A percentile compares a stretch with the other conserved stretches of the same genome.
Conservation (phyloP, 2,329 filamentous ascomycete genomes). For the Colletotrichum nymphaeae region DNA sequence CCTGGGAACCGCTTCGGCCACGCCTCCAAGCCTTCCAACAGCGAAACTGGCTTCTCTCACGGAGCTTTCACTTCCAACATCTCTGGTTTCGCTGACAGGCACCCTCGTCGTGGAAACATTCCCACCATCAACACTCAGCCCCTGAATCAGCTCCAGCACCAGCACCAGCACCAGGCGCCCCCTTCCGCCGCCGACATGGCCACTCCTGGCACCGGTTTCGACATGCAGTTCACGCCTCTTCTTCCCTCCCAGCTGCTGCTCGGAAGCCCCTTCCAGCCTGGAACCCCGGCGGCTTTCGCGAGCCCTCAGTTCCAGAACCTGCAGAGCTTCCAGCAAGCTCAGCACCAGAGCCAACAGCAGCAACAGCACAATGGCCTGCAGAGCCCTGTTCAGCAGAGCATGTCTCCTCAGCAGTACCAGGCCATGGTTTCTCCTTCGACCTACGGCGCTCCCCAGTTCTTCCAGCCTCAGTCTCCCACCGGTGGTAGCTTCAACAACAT, state of each 20-base stretch:
- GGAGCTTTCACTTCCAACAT: slow-evolving; percentile 91
- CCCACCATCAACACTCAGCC: slow-evolving; percentile 86
- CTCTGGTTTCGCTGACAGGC: slow-evolving; percentile 86
- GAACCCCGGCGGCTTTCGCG: slow-evolving; percentile 88
- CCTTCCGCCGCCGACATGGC: slow-evolving; percentile 79
- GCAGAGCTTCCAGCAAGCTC: slow-evolving; percentile 75
- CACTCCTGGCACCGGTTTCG: slow-evolving; percentile 88
- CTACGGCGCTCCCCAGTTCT: slow-evolving; percentile 85
- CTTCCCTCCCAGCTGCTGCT: slow-evolving; percentile 94
- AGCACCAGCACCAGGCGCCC: slow-evolving; percentile 49
- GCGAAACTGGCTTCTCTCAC: slow-evolving; percentile 92
- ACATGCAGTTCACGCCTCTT: slow-evolving; percentile 98
- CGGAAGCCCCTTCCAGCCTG: slow-evolving; percentile 96
- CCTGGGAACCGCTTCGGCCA: slow-evolving; percentile 74
- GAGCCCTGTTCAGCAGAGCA: slow-evolving; percentile 80
- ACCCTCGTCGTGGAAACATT: slow-evolving; percentile 86
- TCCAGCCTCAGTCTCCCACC: slow-evolving; percentile 89
- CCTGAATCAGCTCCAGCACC: slow-evolving; percentile 40
- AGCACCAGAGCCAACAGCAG: slow-evolving; percentile 64
- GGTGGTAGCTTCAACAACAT: slow-evolving; percentile 72
- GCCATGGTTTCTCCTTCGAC: slow-evolving; percentile 87
- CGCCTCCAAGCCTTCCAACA: slow-evolving; percentile 83
- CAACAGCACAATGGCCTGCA: slow-evolving; percentile 72
- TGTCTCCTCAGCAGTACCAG: slow-evolving; percentile 88
- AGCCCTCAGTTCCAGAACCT: slow-evolving; percentile 93